Evolutionary conservation across 108 stramenopile genomes (phyloP).

Genomic region (Discostella pseudostelligera): DNA sequence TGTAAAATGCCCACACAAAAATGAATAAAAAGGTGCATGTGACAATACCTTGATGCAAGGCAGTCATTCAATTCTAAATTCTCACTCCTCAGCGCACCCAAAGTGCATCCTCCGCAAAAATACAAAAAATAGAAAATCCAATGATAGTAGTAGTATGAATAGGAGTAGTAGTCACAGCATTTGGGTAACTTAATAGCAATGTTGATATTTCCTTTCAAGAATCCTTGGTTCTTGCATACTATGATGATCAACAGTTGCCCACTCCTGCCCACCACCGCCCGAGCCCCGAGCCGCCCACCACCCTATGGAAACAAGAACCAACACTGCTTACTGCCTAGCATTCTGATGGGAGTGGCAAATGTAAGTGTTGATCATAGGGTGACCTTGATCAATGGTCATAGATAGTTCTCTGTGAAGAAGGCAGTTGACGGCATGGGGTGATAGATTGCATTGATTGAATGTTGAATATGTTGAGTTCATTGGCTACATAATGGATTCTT

Average conservation of each 20-base stretch:
- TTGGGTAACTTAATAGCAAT: no score
- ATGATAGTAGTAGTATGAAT: constrained; percentile 47
- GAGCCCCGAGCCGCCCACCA: no score
- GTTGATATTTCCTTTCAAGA: no score
- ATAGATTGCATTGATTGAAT: background rate
- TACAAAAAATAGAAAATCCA: constrained; percentile 69
- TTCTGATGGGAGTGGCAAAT: constrained; percentile 62
- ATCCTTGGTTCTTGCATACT: constrained; percentile 34
- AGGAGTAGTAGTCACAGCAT: constrained; percentile 67
- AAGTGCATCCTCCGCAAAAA: constrained; percentile 64
- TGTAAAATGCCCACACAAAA: constrained; percentile 2
- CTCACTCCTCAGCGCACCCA: constrained; percentile 31
- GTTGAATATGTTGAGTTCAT: background rate
- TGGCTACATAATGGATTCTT: no score
- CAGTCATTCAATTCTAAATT: background rate
- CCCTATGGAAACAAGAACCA: no score
- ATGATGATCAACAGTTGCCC: background rate
- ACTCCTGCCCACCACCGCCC: no score
- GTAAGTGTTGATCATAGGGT: constrained; percentile 61
- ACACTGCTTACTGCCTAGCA: no score
- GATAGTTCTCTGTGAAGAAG: constrained; percentile 12
- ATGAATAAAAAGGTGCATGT: constrained; percentile 9
- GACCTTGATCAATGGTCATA: constrained; percentile 43
- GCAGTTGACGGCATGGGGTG: constrained; percentile 5
- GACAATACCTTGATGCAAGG: background rate